Evolutionary conservation across 495 filamentous ascomycete genomes (phyloP).

Genomic region (Aspergillus funiculosus): DNA sequence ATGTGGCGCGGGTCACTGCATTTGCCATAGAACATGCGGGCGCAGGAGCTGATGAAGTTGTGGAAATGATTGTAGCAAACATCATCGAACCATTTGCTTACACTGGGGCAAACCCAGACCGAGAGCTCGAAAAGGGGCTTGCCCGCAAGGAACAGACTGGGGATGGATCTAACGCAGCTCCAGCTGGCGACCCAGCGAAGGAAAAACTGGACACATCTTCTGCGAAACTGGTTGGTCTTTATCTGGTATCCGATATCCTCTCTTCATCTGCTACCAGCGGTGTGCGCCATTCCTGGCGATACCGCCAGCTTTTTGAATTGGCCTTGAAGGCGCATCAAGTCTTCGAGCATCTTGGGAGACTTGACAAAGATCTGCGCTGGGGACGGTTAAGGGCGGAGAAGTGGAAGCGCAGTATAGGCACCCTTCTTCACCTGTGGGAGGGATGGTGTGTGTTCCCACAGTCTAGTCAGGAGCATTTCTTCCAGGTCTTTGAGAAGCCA

Average conservation of each 20-base stretch:
- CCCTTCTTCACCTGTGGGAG: constrained; percentile 76
- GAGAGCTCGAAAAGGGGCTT: constrained; percentile 34
- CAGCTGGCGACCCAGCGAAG: constrained; percentile 29
- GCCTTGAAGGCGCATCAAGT: constrained; percentile 62
- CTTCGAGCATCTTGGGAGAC: constrained; percentile 74
- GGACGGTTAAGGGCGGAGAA: constrained; percentile 81
- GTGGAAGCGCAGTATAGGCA: constrained; percentile 76
- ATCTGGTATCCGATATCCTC: constrained; percentile 82
- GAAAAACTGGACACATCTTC: constrained; percentile 59
- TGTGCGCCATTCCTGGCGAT: constrained; percentile 85
- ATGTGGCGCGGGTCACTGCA: constrained; percentile 77
- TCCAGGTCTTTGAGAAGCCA: constrained; percentile 66
- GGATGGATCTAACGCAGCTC: constrained; percentile 25
- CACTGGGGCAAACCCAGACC: constrained; percentile 54
- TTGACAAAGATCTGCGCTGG: constrained; percentile 74
- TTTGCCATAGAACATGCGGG: constrained; percentile 89
- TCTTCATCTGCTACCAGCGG: constrained; percentile 77
- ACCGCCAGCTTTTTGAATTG: constrained; percentile 77
- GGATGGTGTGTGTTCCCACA: constrained; percentile 82
- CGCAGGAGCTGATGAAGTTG: constrained; percentile 76
- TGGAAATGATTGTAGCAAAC: constrained; percentile 79
- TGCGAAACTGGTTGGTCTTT: constrained; percentile 75
- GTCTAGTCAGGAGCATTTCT: constrained; percentile 67
- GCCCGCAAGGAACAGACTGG: constrained; percentile 36
- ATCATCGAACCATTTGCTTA: constrained; percentile 63